Evolutionary conservation across 2,329 filamentous ascomycete genomes (phyloP).

Genomic region (Cryphonectria radicalis): DNA sequence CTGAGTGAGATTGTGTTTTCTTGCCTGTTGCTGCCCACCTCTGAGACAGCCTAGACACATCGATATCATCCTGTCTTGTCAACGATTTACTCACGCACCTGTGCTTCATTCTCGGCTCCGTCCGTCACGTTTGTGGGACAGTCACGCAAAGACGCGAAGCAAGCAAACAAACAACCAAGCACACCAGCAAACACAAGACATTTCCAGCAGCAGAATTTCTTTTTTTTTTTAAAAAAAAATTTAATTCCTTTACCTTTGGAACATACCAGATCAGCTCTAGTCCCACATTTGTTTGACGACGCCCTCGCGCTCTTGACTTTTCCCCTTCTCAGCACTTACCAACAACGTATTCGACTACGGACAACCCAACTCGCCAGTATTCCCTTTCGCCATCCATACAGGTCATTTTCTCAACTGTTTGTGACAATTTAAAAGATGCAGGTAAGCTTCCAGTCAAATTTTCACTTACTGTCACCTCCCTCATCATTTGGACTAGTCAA

Average conservation of each 20-base stretch:
- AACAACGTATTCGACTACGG: neutral
- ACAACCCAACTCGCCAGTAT: neutral
- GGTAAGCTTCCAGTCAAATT: neutral
- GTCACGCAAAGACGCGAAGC: neutral
- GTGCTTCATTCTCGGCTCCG: neutral
- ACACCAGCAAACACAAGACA: neutral
- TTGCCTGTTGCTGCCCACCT: neutral
- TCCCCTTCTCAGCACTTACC: neutral
- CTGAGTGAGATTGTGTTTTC: neutral
- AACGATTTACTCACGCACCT: neutral
- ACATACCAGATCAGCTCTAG: too few species aligned
- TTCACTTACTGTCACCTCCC: neutral
- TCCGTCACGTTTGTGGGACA: neutral
- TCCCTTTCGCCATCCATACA: neutral
- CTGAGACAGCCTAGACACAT: neutral
- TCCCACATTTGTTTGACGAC: neutral
- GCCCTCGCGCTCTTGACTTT: too few species aligned
- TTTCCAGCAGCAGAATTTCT: neutral
- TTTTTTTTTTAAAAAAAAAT: neutral
- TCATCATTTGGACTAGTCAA: too few species aligned
- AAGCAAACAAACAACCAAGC: slow-evolving; percentile 1
- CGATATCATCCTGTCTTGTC: neutral
- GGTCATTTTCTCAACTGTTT: neutral
- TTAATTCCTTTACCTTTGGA: neutral
- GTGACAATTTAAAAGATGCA: slow-evolving; percentile 5